Evolutionary conservation across 2,329 filamentous ascomycete species (phyloP).

Genomic region (Trichoderma pleuroti): DNA sequence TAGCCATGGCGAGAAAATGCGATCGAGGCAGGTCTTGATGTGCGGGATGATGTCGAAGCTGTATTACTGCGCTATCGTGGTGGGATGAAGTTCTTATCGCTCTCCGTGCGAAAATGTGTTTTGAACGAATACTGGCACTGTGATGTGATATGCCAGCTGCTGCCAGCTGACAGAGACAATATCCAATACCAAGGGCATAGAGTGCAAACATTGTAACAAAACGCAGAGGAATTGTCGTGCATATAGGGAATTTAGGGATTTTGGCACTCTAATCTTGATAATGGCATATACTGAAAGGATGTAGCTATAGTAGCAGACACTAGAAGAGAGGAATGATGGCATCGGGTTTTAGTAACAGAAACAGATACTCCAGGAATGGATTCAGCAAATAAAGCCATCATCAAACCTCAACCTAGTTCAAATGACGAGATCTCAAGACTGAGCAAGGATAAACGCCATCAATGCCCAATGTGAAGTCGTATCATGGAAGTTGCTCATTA

Average conservation of each 20-base stretch:
- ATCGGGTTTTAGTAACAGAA: background rate
- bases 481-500: background rate
- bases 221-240: background rate
- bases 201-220: background rate
- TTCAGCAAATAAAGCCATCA: background rate
- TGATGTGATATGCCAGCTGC: background rate
- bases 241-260: background rate
- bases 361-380: background rate
- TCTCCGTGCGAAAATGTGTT: background rate
- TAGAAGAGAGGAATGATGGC: too few relatives aligned
- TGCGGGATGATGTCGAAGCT: background rate
- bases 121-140: background rate
- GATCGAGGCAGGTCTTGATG: background rate
- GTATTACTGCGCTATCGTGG: background rate
- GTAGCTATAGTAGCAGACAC: background rate
- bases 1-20: constrained; percentile 22
- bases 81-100: background rate
- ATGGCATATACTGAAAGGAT: background rate
- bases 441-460: too few relatives aligned
- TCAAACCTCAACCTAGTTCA: too few relatives aligned
- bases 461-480: background rate
- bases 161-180: background rate
- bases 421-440: too few relatives aligned
- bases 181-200: background rate
- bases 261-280: background rate